Conservation (phyloP, 805 yeast species). For the Schwanniomyces sp. region DNA sequence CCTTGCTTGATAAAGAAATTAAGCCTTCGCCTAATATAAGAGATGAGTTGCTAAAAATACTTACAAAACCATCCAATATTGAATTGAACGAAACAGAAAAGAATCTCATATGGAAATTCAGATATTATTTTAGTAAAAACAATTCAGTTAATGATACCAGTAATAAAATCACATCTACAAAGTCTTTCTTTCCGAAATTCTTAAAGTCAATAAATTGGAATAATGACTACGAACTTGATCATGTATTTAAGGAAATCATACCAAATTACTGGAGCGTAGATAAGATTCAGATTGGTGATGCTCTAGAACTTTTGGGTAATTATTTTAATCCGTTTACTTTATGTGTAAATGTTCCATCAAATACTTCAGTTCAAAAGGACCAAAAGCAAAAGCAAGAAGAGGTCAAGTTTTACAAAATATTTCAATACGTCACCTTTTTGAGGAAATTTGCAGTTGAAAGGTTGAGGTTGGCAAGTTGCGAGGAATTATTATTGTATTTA, state of each 20-base stretch:
- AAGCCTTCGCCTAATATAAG: conserved; percentile 86
- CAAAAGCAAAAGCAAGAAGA: conserved; percentile 22
- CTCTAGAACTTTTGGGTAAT: conserved; percentile 81
- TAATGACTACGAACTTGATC: conserved; percentile 75
- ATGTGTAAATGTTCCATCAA: conserved; percentile 7
- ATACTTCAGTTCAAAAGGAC: conserved; percentile 5
- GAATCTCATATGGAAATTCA: conserved; percentile 85
- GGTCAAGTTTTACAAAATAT: conserved; percentile 28
- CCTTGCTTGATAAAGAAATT: conserved; percentile 76
- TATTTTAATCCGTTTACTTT: conserved; percentile 56
- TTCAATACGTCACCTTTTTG: conserved; percentile 53
- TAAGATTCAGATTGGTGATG: conserved; percentile 79
- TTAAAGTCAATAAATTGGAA: conserved; percentile 87
- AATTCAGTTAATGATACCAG: conserved; percentile 47
- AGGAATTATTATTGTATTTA: conserved; percentile 76
- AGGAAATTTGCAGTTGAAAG: conserved; percentile 88
- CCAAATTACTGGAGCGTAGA: conserved; percentile 61
- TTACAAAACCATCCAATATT: conserved; percentile 80
- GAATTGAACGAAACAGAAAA: conserved; percentile 79
- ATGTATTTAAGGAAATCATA: conserved; percentile 68
- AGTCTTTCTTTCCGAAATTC: conserved; percentile 65
- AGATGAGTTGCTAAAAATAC: conserved; percentile 66
- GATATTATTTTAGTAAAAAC: conserved; percentile 61
- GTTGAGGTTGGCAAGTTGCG: conserved; percentile 72
- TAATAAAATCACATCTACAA: conserved; percentile 17